Evolutionary conservation across 495 filamentous ascomycete species (phyloP), one percentile per base, ranked within the genome.

Genomic region (Penicillium silybi): DNA sequence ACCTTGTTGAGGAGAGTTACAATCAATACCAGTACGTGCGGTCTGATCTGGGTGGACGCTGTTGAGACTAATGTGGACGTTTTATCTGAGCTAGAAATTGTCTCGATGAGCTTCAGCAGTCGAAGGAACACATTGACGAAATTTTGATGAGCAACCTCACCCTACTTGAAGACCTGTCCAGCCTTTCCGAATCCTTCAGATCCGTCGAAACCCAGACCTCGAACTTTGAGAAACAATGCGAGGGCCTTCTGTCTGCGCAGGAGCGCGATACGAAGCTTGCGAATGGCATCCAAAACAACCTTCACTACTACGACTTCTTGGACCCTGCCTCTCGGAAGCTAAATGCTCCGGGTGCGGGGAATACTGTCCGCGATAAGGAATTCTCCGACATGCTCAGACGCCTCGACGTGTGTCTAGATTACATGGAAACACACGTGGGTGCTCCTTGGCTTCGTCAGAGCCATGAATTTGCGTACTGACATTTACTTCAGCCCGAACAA

Each of bases 241-340:
- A 96, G 60, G 88, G 88, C 15, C 71, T 97, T 1, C 66, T 96
- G 20, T 71, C 81, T 3, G 88, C 95, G 43, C 87, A 97, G 64
- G 83, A 79, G 53, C 83, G 86, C 13, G 77, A 96, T 19, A 81
- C 85, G 44, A 77, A 78, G 29, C 74, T 97, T 34, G 88, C 90
- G 1, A 84, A 92, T 54, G 84, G 86, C 25, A 86, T 99, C 41
- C 85, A 86, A 6, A 82, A 85, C 23, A 95, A 95, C 54, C 76
- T 96, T 6, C 84, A 90, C 55, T 96, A 95, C 64, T 99, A 97
- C 63, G 82, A 85, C 18, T 95, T 92, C 64, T 78, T 97, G 18
- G 93, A 97, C 51, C 91, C 87, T 44, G 89, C 92, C 43, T 96
- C 91, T 10, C 80, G 90, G 45, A 80, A 87, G 23, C 81, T 98